Evolutionary conservation across 2,329 filamentous ascomycete species (phyloP).

Genomic region (Neurospora sp.): DNA sequence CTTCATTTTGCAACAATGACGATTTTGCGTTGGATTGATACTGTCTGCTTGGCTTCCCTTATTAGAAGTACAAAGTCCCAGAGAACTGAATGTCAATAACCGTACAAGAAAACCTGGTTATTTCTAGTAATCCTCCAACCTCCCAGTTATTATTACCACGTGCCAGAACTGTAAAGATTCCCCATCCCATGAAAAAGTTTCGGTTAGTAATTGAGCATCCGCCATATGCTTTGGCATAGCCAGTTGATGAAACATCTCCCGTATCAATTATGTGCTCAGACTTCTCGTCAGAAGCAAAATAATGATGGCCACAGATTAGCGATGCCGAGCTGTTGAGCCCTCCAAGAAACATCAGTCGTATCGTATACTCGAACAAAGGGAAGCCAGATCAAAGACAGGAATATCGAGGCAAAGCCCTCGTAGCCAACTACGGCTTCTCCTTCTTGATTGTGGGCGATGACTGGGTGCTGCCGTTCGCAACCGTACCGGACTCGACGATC

Average conservation of each 20-base stretch:
- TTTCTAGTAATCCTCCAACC: conserved; percentile 4
- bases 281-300: not conserved
- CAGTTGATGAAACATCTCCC: not conserved
- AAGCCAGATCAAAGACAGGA: conserved; percentile 13
- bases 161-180: conserved; percentile 14
- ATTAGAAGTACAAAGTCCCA: conserved; percentile 6
- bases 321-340: not conserved
- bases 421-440: conserved; percentile 26
- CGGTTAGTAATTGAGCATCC: not conserved
- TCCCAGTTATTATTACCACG: conserved; percentile 3
- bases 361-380: conserved; percentile 3
- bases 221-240: not conserved
- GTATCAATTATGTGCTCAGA: not conserved
- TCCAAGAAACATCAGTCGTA: not conserved
- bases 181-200: not conserved
- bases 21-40: conserved; percentile 8
- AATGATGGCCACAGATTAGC: not conserved
- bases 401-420: conserved; percentile 15
- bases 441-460: conserved; percentile 41
- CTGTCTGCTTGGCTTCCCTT: conserved; percentile 1
- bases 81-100: conserved; percentile 15
- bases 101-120: conserved; percentile 19
- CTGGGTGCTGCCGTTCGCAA: conserved; percentile 33
- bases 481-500: conserved; percentile 39
- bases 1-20: conserved; percentile 3